phyloP scores from a whole-genome alignment of 352 stramenopile species.

The Achlya hypogyna region DNA sequence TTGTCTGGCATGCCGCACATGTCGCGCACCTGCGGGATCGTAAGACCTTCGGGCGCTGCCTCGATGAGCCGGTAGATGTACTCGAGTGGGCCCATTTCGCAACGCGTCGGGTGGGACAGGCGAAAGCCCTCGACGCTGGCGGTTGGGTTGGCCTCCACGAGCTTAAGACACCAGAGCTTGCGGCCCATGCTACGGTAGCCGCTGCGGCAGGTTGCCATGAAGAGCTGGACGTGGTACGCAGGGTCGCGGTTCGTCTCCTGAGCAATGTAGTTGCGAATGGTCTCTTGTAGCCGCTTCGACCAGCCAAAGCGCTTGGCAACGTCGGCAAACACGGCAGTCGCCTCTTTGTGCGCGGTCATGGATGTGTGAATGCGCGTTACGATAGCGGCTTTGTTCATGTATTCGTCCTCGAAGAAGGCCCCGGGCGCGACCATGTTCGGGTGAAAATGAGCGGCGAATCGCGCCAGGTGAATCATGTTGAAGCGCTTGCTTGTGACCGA shows the following conservation, averaged over 20 bases:
- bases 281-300: conserved; percentile 67
- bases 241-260: conserved; percentile 51
- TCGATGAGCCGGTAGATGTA: conserved; percentile 1
- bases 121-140: neutral
- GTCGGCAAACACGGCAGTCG: conserved; percentile 74
- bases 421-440: conserved; percentile 54
- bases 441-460: conserved; percentile 53
- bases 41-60: conserved; percentile 32
- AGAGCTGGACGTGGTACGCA: conserved; percentile 60
- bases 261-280: conserved; percentile 74
- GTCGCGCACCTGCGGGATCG: conserved; percentile 72
- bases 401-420: conserved; percentile 40
- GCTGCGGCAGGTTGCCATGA: conserved; percentile 53
- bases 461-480: conserved; percentile 70
- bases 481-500: conserved; percentile 54
- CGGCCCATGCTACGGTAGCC: conserved; percentile 37
- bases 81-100: neutral
- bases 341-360: conserved; percentile 47
- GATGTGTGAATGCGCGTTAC: conserved; percentile 53
- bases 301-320: conserved; percentile 74
- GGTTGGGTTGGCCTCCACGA: conserved; percentile 13
- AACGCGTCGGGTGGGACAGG: neutral
- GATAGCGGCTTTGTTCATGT: conserved; percentile 53
- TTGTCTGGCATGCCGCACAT: conserved; percentile 47
- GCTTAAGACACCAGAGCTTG: conserved; percentile 70